Evolutionary conservation across 306 rosid species (phyloP), one percentile per base, ranked within the genome.

Genomic region (Trifolium dubium): DNA sequence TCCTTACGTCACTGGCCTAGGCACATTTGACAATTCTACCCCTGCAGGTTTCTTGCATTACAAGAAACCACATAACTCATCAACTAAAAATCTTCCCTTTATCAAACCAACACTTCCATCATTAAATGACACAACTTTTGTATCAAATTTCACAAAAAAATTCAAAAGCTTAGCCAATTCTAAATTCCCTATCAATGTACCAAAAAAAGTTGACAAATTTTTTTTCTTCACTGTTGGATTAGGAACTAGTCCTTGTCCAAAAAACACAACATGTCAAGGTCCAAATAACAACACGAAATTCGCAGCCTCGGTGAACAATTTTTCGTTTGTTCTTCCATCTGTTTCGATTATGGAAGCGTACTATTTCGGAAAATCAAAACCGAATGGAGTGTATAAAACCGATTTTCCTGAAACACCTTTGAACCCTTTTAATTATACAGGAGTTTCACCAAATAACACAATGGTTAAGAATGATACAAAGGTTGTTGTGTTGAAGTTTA

Each of bases 221-320:
- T 87, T 92, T 29, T 87, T 90, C 80, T 90, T 92, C 83, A 73
- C 90, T 2, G 39, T 90, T 1, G 98, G 98, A 28, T 87, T 92
- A 4, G 98, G 96, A 39, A 92, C 95, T 0, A 66, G 9, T 63
- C 92, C 95, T 5, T 92, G 96, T 47, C 90, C 96, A 0, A 2
- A 69, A 19, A 92, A 92, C 74, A 76, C 91, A 10, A 90, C 98
- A 2, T 92, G 96, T 43, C 96, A 90, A 78, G 98, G 96, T 8
- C 96, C 96, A 34, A 82, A 1, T 5, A 92, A 92, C 63, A 88
- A 18, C 41, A 84, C 90, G 37, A 90, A 88, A 66, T 92, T 92
- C 28, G 73, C 89, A 15, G 91, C 95, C 53, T 72, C 90, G 0
- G 60, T 92, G 34, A 90, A 90, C 85, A 92, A 92, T 50, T 53